Evolutionary conservation across 1,284 basidiomycete genomes (phyloP), one percentile per base, ranked within the genome.

Genomic region (Tylopilus orsonianus): DNA sequence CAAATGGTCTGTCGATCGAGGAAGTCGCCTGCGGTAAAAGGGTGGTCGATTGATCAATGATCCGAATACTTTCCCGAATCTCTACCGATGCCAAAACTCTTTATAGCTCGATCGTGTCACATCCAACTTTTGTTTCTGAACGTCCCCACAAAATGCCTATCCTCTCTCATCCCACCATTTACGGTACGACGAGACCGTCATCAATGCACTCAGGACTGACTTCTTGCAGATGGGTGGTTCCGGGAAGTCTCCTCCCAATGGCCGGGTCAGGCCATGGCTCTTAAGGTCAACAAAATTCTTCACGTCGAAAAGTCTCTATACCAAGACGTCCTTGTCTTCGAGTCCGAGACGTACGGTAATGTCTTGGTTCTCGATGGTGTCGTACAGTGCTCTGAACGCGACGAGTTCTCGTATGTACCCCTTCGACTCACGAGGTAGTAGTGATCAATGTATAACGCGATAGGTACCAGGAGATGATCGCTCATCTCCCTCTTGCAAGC

Each of bases 401-500:
- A 98, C 69, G 96, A 99, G 72, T 99, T 98, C 71, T 93, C 94
- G 85, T 97, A 71, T 61, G 88, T 83, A n/a, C 29, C 32, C 29
- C 12, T 23, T 18, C 18, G 14, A 27, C n/a, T 14, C 35, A 35
- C 18, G 10, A 23, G 19, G 29, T 29, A 8, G 19, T 24, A 6
- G 10, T 20, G 12, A 20, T 39, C 48, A 19, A 35, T 33, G 8
- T 14, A 4, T 20, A 23, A 26, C 29, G 18, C 18, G 41, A 19
- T 59, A 94, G 91, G n/a, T 98, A 98, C 73, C 97, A 99, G 70
- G 96, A 99, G 75, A 98, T 99, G 96, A 99, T 99, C 62, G 83
- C 96, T 16, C 95, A 98, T 73, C 75, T 99, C 42, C 96, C 96
- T 32, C 80, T 99, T 56, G 87, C 92, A 20, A 94, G 89, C 55